Evolutionary conservation across 768 basidiomycete species (phyloP).

Genomic region (Naganishia vishniacii): DNA sequence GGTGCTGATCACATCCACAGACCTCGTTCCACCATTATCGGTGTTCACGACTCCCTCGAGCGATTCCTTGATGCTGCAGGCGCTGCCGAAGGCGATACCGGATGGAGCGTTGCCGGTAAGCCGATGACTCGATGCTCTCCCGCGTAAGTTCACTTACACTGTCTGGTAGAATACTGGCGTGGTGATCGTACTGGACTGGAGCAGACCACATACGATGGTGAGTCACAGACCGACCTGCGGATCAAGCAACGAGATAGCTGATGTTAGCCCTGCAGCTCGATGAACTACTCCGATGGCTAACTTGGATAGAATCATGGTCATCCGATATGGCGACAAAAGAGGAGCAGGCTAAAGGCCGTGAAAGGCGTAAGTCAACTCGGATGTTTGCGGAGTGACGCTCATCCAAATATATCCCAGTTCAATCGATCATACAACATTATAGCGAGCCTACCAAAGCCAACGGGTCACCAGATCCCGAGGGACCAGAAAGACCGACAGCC

Average conservation of each 20-base stretch:
- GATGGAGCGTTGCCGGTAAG: slow-evolving; percentile 50
- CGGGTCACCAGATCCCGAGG: slow-evolving; percentile 56
- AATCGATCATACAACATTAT: slow-evolving; percentile 84
- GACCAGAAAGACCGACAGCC: slow-evolving; percentile 51
- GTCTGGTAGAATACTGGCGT: slow-evolving; percentile 54
- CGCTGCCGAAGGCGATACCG: slow-evolving; percentile 74
- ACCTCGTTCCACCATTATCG: slow-evolving; percentile 80
- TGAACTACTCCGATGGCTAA: slow-evolving; percentile 76
- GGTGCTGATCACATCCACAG: slow-evolving; percentile 51
- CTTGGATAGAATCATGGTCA: slow-evolving; percentile 77
- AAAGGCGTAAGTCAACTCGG: slow-evolving; percentile 63
- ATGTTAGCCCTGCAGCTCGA: slow-evolving; percentile 48
- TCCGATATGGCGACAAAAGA: slow-evolving; percentile 50
- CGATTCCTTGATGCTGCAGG: slow-evolving; percentile 61
- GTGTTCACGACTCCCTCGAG: slow-evolving; percentile 85
- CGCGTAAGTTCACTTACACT: no score
- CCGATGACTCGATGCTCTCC: slow-evolving; percentile 63
- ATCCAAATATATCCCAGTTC: slow-evolving; percentile 55
- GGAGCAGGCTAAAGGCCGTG: slow-evolving; percentile 65
- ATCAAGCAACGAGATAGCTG: neutral
- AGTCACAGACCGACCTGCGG: slow-evolving; percentile 9
- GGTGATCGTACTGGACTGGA: slow-evolving; percentile 90
- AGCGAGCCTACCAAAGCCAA: slow-evolving; percentile 61
- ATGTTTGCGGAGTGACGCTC: slow-evolving; percentile 15
- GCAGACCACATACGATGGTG: slow-evolving; percentile 83